Conservation (phyloP, 805 yeast genomes). For the Zygotorulaspora florentina region DNA sequence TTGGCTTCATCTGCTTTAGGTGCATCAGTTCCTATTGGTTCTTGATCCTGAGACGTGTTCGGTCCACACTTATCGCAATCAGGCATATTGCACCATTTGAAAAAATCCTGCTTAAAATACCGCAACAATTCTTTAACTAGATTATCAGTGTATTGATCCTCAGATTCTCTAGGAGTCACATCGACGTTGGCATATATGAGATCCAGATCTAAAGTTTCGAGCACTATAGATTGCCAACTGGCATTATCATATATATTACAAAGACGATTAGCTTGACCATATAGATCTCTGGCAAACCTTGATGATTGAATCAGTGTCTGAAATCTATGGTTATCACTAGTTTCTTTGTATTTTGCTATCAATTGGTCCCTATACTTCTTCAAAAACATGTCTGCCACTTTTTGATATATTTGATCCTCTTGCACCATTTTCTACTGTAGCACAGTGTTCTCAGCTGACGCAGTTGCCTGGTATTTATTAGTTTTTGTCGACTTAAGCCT, state of each 20-base stretch:
- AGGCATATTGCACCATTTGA: slow-evolving; percentile 78
- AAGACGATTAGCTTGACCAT: slow-evolving; percentile 19
- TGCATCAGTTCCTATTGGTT: slow-evolving; percentile 35
- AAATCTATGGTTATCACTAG: slow-evolving; percentile 17
- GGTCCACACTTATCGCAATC: slow-evolving; percentile 50
- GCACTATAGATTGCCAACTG: slow-evolving; percentile 48
- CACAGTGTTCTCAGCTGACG: not conserved
- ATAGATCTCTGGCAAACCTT: slow-evolving; percentile 25
- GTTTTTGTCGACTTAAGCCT: not conserved
- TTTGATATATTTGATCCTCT: slow-evolving; percentile 1
- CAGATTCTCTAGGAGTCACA: slow-evolving; percentile 33
- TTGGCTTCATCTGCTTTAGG: slow-evolving; percentile 45
- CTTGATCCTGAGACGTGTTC: slow-evolving; percentile 38
- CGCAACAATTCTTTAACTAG: slow-evolving; percentile 53
- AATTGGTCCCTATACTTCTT: slow-evolving; percentile 20
- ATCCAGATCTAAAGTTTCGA: slow-evolving; percentile 60
- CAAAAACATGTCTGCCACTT: slow-evolving; percentile 23
- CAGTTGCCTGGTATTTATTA: not conserved
- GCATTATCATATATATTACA: slow-evolving; percentile 41
- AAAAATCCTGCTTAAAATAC: slow-evolving; percentile 77
- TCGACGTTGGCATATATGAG: slow-evolving; percentile 60
- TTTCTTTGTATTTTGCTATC: slow-evolving; percentile 17
- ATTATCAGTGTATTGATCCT: slow-evolving; percentile 46
- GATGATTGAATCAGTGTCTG: slow-evolving; percentile 19
- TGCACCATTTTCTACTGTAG: not conserved